Conservation (phyloP, 2,329 filamentous ascomycete species). For the Neofusicoccum laricinum region DNA sequence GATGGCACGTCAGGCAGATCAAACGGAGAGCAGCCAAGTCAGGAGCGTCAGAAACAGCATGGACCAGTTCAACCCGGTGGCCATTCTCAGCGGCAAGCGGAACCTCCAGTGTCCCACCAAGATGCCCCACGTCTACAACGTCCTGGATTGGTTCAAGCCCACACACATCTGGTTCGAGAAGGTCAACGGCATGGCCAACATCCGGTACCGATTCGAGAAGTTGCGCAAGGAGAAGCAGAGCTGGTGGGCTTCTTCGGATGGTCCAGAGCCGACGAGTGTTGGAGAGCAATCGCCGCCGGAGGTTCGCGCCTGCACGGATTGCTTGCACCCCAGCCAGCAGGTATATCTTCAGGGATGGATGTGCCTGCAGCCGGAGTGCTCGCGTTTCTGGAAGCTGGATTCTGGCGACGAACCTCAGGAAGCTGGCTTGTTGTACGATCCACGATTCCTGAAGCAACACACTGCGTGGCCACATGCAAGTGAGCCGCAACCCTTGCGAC, state of each 20-base stretch:
- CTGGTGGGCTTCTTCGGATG: constrained; percentile 54
- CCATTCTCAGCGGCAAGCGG: constrained; percentile 49
- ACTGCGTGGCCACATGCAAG: constrained; percentile 42
- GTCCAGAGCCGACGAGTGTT: constrained; percentile 27
- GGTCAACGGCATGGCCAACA: constrained; percentile 41
- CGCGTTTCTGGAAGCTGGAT: constrained; percentile 53
- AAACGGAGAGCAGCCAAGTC: constrained; percentile 38
- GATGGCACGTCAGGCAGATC: constrained; percentile 48
- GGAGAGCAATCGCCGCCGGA: constrained; percentile 28
- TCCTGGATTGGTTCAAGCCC: constrained; percentile 67
- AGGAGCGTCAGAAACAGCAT: constrained; percentile 48
- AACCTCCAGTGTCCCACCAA: constrained; percentile 49
- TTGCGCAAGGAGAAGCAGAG: constrained; percentile 50
- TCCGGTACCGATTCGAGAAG: constrained; percentile 66
- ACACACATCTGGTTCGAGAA: constrained; percentile 68
- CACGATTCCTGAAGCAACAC: constrained; percentile 57
- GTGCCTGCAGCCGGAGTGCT: constrained; percentile 56
- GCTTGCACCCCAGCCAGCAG: constrained; percentile 32
- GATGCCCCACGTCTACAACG: constrained; percentile 59
- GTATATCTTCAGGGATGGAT: constrained; percentile 54
- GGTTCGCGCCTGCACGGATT: constrained; percentile 38
- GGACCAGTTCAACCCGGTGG: constrained; percentile 46
- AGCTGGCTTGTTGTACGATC: constrained; percentile 49
- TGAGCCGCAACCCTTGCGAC: constrained; percentile 39
- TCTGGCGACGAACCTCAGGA: constrained; percentile 31